Conservation (phyloP, 169 alveolate genomes). For the Plasmodium cynomolgi region DNA sequence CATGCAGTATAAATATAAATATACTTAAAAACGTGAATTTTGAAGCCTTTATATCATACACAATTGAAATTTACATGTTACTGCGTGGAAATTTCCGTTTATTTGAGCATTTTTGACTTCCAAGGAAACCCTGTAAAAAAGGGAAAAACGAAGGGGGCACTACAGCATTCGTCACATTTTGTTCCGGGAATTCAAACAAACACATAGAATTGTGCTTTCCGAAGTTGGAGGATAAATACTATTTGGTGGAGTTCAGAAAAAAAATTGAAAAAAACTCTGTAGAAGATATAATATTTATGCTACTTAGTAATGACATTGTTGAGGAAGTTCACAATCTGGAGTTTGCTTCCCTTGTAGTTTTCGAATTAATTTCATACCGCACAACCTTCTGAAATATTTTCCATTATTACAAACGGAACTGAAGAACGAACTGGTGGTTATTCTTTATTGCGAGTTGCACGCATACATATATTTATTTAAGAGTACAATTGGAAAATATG, state of each 20-base stretch:
- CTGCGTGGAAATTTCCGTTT: neutral
- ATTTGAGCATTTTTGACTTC: neutral
- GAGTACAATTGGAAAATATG: constrained; percentile 8
- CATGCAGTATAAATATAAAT: neutral
- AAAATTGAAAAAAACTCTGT: neutral
- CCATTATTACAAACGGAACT: neutral
- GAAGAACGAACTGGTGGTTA: neutral
- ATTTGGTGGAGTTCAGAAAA: neutral
- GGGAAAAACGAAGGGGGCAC: neutral
- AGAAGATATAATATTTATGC: neutral
- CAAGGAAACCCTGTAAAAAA: neutral
- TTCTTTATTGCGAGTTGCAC: neutral
- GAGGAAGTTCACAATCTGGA: neutral
- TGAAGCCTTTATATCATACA: neutral
- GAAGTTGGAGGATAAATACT: neutral
- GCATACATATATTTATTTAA: neutral
- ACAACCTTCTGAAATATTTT: neutral
- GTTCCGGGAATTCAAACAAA: neutral
- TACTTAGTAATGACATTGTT: neutral
- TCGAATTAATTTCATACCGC: neutral
- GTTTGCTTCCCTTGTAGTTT: neutral
- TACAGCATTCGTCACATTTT: neutral
- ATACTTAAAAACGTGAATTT: neutral
- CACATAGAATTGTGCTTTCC: neutral
- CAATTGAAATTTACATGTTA: neutral